These are phyloP conservation scores for Aspergillus sp. DNA, from an alignment of 2,329 filamentous ascomycete species.

Conservation along the genomic window DNA sequence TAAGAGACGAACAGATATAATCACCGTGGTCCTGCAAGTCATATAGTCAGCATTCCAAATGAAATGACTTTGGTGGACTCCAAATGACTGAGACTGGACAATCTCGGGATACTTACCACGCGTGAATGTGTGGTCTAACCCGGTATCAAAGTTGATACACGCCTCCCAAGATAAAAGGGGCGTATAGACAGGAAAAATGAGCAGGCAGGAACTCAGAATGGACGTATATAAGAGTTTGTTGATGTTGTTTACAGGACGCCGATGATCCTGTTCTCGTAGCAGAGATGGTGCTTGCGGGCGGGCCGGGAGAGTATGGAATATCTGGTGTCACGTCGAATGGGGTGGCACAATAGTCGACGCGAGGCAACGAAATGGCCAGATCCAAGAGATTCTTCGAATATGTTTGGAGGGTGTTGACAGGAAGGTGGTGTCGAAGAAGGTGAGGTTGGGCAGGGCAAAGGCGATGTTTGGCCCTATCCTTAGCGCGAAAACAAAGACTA, in stretches of 20 bases:
- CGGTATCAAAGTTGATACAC: slow-evolving; percentile 14
- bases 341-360: slow-evolving; percentile 7
- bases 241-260: slow-evolving; percentile 20
- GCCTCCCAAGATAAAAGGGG: slow-evolving; percentile 7
- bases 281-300: slow-evolving; percentile 8
- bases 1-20: slow-evolving; percentile 15
- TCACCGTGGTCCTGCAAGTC: slow-evolving; percentile 16
- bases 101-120: slow-evolving; percentile 26
- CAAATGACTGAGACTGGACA: slow-evolving; percentile 23
- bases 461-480: slow-evolving; percentile 34
- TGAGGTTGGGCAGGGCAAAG: slow-evolving; percentile 29
- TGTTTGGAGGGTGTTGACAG: slow-evolving; percentile 17
- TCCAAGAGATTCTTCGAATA: slow-evolving; percentile 1
- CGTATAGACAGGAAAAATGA: slow-evolving; percentile 11
- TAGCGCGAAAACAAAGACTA: slow-evolving; percentile 31
- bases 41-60: slow-evolving; percentile 28
- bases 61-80: slow-evolving; percentile 22
- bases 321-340: slow-evolving; percentile 5
- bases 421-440: slow-evolving; percentile 22
- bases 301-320: neutral
- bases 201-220: slow-evolving; percentile 9
- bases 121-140: slow-evolving; percentile 24
- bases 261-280: slow-evolving; percentile 14
- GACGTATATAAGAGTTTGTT: slow-evolving; percentile 20
- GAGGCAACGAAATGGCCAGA: too few relatives aligned